Evolutionary conservation across 2,329 filamentous ascomycete genomes (phyloP).

Genomic region (Aspergillus vadensis): DNA sequence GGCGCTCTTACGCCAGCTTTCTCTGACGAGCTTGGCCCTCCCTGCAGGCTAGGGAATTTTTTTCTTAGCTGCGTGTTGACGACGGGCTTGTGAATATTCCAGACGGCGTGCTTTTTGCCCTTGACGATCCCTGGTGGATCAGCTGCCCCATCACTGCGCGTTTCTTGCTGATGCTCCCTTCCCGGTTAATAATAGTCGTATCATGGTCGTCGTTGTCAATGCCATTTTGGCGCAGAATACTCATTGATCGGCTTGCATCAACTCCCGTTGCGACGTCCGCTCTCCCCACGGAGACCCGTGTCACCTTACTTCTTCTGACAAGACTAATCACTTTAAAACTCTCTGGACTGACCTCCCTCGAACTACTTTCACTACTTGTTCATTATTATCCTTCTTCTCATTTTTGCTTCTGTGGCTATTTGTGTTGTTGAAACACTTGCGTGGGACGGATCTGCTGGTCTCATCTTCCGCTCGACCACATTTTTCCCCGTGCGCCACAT

Average conservation of each 20-base stretch:
- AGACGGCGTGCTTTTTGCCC: constrained; percentile 10
- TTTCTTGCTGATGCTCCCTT: not conserved
- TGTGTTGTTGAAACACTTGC: not conserved
- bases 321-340: constrained; percentile 18
- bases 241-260: constrained; percentile 12
- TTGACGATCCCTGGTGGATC: constrained; percentile 31
- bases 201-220: not conserved
- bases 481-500: constrained; percentile 6
- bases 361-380: constrained; percentile 12
- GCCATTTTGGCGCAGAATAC: not conserved
- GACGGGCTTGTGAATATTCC: constrained; percentile 9
- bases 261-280: constrained; percentile 7
- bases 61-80: constrained; percentile 4
- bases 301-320: constrained; percentile 13
- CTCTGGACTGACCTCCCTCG: not conserved
- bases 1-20: constrained; percentile 21
- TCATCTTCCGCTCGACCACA: not conserved
- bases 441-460: not conserved
- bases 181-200: constrained; percentile 3
- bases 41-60: constrained; percentile 4
- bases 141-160: constrained; percentile 11
- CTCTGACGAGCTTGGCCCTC: constrained; percentile 20
- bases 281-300: constrained; percentile 16
- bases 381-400: constrained; percentile 11
- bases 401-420: constrained; percentile 1